These are phyloP conservation scores for Galeopsis tetrahit DNA, from an alignment of 257 asterid species.

Conservation along the genomic window DNA sequence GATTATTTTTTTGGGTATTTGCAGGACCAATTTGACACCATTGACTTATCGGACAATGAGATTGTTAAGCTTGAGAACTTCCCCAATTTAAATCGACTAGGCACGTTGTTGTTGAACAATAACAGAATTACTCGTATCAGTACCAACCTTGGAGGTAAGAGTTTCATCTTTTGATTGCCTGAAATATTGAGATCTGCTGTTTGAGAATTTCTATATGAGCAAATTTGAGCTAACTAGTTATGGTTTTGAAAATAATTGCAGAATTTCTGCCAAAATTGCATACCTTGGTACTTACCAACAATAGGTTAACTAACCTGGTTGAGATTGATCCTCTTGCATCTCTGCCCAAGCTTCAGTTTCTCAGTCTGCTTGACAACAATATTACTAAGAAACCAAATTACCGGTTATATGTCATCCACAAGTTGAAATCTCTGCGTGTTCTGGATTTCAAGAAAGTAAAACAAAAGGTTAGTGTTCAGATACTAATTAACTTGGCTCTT, in stretches of 20 bases:
- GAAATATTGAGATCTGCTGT: neutral
- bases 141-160: conserved; percentile 86
- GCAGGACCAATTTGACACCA: conserved; percentile 97
- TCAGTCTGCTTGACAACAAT: conserved; percentile 90
- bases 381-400: conserved; percentile 95
- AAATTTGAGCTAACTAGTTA: neutral
- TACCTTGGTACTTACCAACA: conserved; percentile 89
- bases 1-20: neutral
- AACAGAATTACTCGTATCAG: conserved; percentile 96
- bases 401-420: conserved; percentile 94
- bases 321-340: conserved; percentile 96
- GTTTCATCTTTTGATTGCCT: neutral
- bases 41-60: conserved; percentile 97
- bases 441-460: conserved; percentile 95
- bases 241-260: conserved; percentile 50
- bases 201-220: neutral
- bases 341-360: conserved; percentile 84
- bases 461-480: conserved; percentile 70
- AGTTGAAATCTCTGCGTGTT: conserved; percentile 79
- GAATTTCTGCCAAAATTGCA: conserved; percentile 93
- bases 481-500: neutral
- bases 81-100: conserved; percentile 77
- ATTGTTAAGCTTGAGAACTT: conserved; percentile 97
- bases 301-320: conserved; percentile 85
- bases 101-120: conserved; percentile 87